phyloP scores from a whole-genome alignment of 1,284 basidiomycete genomes.

The Cutaneotrichosporon sp. region DNA sequence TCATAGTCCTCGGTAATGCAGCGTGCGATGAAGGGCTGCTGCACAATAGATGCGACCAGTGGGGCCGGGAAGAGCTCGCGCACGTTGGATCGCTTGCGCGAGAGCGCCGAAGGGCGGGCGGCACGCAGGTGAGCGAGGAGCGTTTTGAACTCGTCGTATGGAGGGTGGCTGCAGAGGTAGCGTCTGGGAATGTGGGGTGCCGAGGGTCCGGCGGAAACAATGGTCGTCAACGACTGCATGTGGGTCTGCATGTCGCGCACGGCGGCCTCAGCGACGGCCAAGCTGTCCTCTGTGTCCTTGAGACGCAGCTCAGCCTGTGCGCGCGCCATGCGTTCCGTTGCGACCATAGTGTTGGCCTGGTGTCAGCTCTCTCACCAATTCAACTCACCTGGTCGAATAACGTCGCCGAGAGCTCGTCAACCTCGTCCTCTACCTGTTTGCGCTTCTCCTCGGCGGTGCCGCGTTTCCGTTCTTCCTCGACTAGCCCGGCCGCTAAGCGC shows the following conservation, averaged over 20 bases:
- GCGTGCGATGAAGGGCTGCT: slow-evolving; percentile 80
- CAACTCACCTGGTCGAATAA: slow-evolving; percentile 65
- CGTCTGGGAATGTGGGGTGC: slow-evolving; percentile 32
- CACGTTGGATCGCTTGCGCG: slow-evolving; percentile 13
- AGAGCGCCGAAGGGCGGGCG: slow-evolving; percentile 58
- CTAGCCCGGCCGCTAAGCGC: slow-evolving; percentile 87
- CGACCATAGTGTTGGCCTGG: slow-evolving; percentile 88
- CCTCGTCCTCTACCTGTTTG: slow-evolving; percentile 73
- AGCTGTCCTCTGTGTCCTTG: slow-evolving; percentile 71
- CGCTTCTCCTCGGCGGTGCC: slow-evolving; percentile 85
- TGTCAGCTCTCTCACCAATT: slow-evolving; percentile 2
- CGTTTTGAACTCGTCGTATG: slow-evolving; percentile 80
- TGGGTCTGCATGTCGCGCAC: slow-evolving; percentile 79
- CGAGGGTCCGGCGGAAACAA: slow-evolving; percentile 4
- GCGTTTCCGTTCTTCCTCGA: slow-evolving; percentile 86
- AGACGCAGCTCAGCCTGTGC: slow-evolving; percentile 80
- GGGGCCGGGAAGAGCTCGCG: slow-evolving; percentile 56
- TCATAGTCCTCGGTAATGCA: slow-evolving; percentile 87
- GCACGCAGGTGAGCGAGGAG: slow-evolving; percentile 80
- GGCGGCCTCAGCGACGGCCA: slow-evolving; percentile 81
- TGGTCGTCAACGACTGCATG: slow-evolving; percentile 61
- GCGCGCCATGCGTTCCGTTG: slow-evolving; percentile 73
- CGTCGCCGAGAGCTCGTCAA: slow-evolving; percentile 88
- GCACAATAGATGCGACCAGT: slow-evolving; percentile 67
- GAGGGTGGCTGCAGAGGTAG: slow-evolving; percentile 67